phyloP scores from a whole-genome alignment of 768 basidiomycete species.

The Suillus placidus region DNA sequence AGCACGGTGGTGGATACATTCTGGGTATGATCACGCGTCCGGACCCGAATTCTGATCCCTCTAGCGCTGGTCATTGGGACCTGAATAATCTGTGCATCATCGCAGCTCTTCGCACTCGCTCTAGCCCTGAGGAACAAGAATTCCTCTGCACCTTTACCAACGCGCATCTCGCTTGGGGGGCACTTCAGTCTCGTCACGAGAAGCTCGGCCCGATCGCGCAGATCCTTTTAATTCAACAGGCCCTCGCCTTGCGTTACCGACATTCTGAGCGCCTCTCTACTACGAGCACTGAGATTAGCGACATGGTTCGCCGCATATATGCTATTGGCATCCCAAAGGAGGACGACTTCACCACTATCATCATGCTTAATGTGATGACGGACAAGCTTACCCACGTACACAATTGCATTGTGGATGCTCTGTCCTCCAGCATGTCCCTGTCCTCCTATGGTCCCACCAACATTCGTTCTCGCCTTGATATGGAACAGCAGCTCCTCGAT shows the following conservation, averaged over 20 bases:
- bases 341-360: slow-evolving; percentile 16
- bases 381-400: slow-evolving; percentile 11
- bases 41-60: not conserved
- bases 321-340: slow-evolving; percentile 21
- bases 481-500: slow-evolving; percentile 8
- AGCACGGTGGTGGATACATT: slow-evolving; percentile 9
- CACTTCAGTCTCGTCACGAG: slow-evolving; percentile 18
- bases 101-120: not conserved
- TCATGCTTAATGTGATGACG: slow-evolving; percentile 19
- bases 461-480: not conserved
- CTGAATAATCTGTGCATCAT: slow-evolving; percentile 14
- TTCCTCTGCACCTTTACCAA: not conserved
- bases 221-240: slow-evolving; percentile 6
- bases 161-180: slow-evolving; percentile 12
- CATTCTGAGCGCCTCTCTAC: slow-evolving; percentile 5
- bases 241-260: slow-evolving; percentile 13
- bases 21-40: not conserved
- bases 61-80: too few species aligned
- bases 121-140: not conserved
- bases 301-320: slow-evolving; percentile 20
- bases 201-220: slow-evolving; percentile 17
- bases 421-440: not conserved
- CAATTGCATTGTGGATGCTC: slow-evolving; percentile 13
- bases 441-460: not conserved
- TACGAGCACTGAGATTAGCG: slow-evolving; percentile 6